Evolutionary conservation across 768 basidiomycete species (phyloP).

Genomic region (Lentinula lateritia): DNA sequence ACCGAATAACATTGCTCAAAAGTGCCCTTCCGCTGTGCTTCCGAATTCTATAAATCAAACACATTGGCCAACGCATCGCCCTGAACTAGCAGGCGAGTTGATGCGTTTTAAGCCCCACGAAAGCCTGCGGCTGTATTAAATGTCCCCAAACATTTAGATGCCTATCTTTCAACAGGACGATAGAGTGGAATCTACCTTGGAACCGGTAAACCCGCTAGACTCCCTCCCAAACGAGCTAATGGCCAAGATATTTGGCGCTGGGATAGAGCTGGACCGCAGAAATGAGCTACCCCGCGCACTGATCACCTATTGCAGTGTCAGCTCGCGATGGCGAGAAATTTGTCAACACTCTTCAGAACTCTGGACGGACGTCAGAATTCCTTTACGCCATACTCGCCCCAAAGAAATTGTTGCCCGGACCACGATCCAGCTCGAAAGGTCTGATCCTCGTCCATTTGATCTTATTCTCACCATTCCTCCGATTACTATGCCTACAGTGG

Average conservation of each 20-base stretch:
- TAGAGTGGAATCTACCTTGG: background rate
- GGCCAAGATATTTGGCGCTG: constrained; percentile 2
- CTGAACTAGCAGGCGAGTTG: no score
- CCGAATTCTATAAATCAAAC: no score
- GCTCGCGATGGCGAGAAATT: background rate
- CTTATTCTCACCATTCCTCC: background rate
- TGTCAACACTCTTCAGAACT: background rate
- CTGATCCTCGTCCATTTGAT: constrained; percentile 1
- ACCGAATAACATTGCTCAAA: background rate
- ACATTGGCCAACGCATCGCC: no score
- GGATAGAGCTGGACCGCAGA: background rate
- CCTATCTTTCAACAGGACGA: background rate
- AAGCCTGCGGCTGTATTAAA: no score
- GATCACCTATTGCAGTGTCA: constrained; percentile 1
- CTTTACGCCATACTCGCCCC: background rate
- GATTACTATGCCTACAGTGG: background rate
- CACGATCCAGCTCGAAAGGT: constrained; percentile 1
- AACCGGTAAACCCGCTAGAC: background rate
- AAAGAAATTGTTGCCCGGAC: background rate
- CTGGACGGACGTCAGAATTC: constrained; percentile 1
- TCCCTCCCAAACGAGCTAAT: background rate
- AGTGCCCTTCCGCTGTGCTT: background rate
- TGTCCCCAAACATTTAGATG: no score
- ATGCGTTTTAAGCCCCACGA: no score
- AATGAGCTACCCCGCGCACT: background rate